phyloP scores from a whole-genome alignment of 2,329 filamentous ascomycete genomes.

The Botrytis medusae region DNA sequence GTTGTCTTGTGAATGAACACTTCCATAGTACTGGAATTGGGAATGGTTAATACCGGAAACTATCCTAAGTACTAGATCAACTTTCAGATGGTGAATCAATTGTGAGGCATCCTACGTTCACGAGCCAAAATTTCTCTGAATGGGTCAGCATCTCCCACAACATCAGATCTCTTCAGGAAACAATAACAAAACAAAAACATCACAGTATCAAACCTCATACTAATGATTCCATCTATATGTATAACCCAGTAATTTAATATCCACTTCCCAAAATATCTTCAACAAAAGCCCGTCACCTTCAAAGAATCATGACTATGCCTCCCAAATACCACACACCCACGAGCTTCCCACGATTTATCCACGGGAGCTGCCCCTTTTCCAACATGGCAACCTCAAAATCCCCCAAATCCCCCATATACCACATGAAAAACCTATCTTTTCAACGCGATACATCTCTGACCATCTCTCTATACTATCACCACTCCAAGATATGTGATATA shows the following conservation, averaged over 20 bases:
- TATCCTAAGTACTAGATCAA: rapidly evolving
- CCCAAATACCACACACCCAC: not conserved
- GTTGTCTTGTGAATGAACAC: not conserved
- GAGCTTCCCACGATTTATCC: not conserved
- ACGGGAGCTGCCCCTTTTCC: not conserved
- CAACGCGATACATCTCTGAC: not conserved
- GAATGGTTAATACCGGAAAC: not conserved
- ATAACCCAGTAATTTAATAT: not conserved
- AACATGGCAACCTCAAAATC: not conserved
- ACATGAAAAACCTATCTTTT: not conserved
- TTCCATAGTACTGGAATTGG: not conserved
- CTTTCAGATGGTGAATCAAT: not conserved
- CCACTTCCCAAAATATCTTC: not conserved
- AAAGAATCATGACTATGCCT: not conserved
- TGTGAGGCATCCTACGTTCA: not conserved
- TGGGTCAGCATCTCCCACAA: too few relatives aligned
- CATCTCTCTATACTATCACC: not conserved
- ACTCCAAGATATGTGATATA: not conserved
- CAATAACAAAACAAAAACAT: not conserved
- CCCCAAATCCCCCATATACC: not conserved
- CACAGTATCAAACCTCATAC: not conserved
- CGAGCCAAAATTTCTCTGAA: not conserved
- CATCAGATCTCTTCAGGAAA: not conserved
- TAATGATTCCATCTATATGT: not conserved
- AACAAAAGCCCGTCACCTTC: not conserved